A percentile compares a stretch with the other conserved stretches of the same genome.
phyloP scores from a whole-genome alignment of 805 yeast genomes.

The Tetrapisispora taiwanensis region DNA sequence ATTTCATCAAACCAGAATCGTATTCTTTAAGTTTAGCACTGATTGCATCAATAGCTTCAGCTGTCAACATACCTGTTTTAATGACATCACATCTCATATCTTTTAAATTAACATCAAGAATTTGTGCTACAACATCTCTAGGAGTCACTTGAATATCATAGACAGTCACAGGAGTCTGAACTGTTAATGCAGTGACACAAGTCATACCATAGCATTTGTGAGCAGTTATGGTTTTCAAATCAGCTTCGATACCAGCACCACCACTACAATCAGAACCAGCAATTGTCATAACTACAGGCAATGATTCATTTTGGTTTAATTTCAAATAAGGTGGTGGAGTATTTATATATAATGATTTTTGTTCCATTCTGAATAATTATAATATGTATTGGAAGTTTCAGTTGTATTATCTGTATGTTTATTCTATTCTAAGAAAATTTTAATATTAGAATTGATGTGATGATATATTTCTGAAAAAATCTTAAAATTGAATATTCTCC shows the following conservation, averaged over 20 bases:
- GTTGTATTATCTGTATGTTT: too few species aligned
- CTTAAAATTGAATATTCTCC: too few species aligned
- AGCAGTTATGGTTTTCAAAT: conserved; percentile 65
- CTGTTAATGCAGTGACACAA: conserved; percentile 69
- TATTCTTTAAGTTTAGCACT: conserved; percentile 27
- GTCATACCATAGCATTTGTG: conserved; percentile 70
- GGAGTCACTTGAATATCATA: conserved; percentile 35
- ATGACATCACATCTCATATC: conserved; percentile 59
- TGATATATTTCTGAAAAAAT: too few species aligned
- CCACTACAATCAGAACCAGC: conserved; percentile 84
- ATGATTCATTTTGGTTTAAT: conserved; percentile 16
- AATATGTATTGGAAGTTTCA: neutral
- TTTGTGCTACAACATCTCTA: conserved; percentile 34
- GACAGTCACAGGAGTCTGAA: conserved; percentile 53
- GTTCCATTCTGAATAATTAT: neutral
- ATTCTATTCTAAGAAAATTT: too few species aligned
- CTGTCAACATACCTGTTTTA: conserved; percentile 71
- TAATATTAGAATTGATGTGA: too few species aligned
- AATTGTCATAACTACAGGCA: conserved; percentile 36
- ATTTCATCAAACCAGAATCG: conserved; percentile 7
- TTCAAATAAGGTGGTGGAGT: conserved; percentile 27
- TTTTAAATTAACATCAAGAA: conserved; percentile 43
- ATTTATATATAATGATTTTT: conserved; percentile 9
- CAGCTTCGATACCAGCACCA: conserved; percentile 91
- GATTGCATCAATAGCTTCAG: conserved; percentile 42